These are phyloP conservation scores for Aphanocladium album DNA, from an alignment of 2,329 filamentous ascomycete species.

Conservation along the genomic window DNA sequence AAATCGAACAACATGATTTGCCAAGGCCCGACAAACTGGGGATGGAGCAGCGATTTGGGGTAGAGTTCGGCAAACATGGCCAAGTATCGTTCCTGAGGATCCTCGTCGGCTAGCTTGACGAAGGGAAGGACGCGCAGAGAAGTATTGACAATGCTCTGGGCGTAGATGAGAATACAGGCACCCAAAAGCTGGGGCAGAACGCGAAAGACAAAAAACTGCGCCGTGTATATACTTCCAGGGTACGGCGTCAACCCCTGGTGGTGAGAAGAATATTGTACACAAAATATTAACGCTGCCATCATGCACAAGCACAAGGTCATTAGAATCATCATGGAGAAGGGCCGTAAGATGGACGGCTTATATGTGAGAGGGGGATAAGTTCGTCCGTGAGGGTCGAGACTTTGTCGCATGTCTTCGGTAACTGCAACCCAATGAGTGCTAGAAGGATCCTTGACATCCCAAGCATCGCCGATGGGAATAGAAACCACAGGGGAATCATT, in stretches of 20 bases:
- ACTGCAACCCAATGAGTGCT: constrained; percentile 27
- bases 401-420: constrained; percentile 28
- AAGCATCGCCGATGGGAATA: not conserved
- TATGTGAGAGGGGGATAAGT: constrained; percentile 56
- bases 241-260: constrained; percentile 66
- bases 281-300: constrained; percentile 66
- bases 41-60: constrained; percentile 63
- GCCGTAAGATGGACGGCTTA: constrained; percentile 66
- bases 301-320: constrained; percentile 62
- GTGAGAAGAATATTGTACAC: constrained; percentile 60
- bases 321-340: constrained; percentile 56
- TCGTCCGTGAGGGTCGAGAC: constrained; percentile 34
- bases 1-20: constrained; percentile 62
- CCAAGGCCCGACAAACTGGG: constrained; percentile 55
- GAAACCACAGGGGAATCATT: constrained; percentile 7
- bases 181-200: constrained; percentile 78
- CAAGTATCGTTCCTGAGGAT: constrained; percentile 53
- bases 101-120: constrained; percentile 64
- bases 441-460: constrained; percentile 4
- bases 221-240: constrained; percentile 59
- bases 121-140: constrained; percentile 77
- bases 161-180: constrained; percentile 66
- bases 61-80: constrained; percentile 66
- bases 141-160: constrained; percentile 67
- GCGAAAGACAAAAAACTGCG: constrained; percentile 78